Evolutionary conservation across 2,329 filamentous ascomycete genomes (phyloP), one percentile per base, ranked within the genome.

Genomic region (Malbranchea zuffiana): DNA sequence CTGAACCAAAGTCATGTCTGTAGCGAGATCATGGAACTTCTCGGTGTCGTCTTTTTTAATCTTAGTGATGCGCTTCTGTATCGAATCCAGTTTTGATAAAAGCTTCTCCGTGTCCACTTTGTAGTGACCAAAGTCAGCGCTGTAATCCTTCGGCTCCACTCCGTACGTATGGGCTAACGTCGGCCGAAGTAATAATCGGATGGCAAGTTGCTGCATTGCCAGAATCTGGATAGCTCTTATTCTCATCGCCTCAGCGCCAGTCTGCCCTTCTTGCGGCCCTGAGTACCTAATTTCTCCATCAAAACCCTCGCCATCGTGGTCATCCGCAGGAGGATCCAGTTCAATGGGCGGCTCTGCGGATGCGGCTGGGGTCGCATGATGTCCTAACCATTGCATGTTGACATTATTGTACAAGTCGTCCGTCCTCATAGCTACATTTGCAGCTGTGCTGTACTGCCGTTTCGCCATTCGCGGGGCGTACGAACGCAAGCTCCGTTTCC

Each of bases 201-300:
- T 58, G 7, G 56, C 56, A 4, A 63, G 54, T 46, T 62, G 57
- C 27, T 51, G 57, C 30, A 61, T 37, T 11, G 59, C 60, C 7
- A 64, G 46, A 31, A 54, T 56, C 32, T 57, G 57, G 11, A 64
- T 56, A 19, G 55, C 59, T 36, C 61, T 59, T 20, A 52, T 49
- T 12, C 57, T 54, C 27, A 55, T 11, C 2, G 30, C 30, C 8
- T n/a, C n/a, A n/a, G n/a, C n/a, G n/a, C n/a, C n/a, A n/a, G n/a
- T n/a, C n/a, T n/a, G n/a, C n/a, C n/a, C n/a, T n/a, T n/a, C n/a
- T n/a, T n/a, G n/a, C n/a, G n/a, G n/a, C n/a, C n/a, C n/a, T n/a
- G n/a, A n/a, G n/a, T n/a, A n/a, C n/a, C n/a, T n/a, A n/a, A n/a
- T n/a, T n/a, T n/a, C n/a, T n/a, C n/a, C n/a, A n/a, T n/a, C n/a